phyloP scores from a whole-genome alignment of 2,329 filamentous ascomycete genomes.

The Penicillium sp. region DNA sequence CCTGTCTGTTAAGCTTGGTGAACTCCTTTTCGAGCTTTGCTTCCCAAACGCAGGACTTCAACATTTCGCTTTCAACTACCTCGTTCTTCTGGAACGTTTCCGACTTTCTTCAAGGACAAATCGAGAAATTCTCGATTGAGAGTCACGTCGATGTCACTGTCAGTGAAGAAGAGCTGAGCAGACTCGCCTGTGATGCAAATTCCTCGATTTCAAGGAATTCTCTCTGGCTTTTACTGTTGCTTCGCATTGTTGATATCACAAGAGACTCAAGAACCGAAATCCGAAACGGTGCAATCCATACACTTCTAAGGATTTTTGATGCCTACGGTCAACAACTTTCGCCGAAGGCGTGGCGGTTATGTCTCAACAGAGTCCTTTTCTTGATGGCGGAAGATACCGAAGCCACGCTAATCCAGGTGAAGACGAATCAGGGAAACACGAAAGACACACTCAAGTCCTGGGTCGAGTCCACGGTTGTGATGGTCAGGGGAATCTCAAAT shows the following conservation, averaged over 20 bases:
- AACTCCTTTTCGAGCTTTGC: slow-evolving; percentile 88
- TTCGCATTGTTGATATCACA: slow-evolving; percentile 40
- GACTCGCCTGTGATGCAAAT: slow-evolving; percentile 59
- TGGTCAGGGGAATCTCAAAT: slow-evolving; percentile 68
- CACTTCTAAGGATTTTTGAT: slow-evolving; percentile 84
- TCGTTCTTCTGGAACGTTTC: slow-evolving; percentile 96
- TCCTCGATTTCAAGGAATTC: slow-evolving; percentile 54
- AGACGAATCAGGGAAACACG: slow-evolving; percentile 17
- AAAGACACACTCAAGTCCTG: slow-evolving; percentile 53
- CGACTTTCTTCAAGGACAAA: slow-evolving; percentile 67
- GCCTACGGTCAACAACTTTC: slow-evolving; percentile 79
- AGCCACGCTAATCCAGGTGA: slow-evolving; percentile 39
- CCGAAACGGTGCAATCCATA: slow-evolving; percentile 72
- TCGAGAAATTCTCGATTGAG: slow-evolving; percentile 42
- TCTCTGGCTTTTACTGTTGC: slow-evolving; percentile 37
- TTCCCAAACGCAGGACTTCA: slow-evolving; percentile 84
- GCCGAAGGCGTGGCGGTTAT: slow-evolving; percentile 77
- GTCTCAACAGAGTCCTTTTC: slow-evolving; percentile 77
- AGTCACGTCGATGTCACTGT: slow-evolving; percentile 43
- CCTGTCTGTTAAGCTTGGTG: slow-evolving; percentile 72
- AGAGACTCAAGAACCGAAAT: slow-evolving; percentile 42
- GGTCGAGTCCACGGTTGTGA: slow-evolving; percentile 71
- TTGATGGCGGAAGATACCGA: slow-evolving; percentile 71
- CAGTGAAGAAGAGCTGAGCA: slow-evolving; percentile 57
- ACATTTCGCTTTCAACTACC: slow-evolving; percentile 90